Evolutionary conservation across 2,329 filamentous ascomycete genomes (phyloP), one percentile per base, ranked within the genome.

Genomic region (Neofusicoccum sp.): DNA sequence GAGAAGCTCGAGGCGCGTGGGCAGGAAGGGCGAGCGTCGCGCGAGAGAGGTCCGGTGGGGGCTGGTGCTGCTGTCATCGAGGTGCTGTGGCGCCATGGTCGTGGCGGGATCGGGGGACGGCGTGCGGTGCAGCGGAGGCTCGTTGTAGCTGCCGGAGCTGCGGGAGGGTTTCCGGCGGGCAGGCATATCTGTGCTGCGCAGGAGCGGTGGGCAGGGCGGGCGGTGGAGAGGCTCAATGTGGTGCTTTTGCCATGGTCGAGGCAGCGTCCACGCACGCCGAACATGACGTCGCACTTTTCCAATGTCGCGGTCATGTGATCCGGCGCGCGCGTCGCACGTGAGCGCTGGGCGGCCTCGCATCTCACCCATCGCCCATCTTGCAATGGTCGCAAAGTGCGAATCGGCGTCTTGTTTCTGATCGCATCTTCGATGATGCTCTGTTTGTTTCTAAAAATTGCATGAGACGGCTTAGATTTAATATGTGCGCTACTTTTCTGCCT

Each of bases 1-100:
- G 62, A 85, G 70, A 29, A 83, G 78, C 73, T 96, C 91, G 71
- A 89, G 81, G 7, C 84, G 81, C 2, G 90, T 92, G 4, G 90
- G 91, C 2, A 92, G 81, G 76, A 85, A 87, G 2, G 90, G 89
- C 39, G 82, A 80, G 64, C 73, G 74, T 6, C 69, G 65, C n/a
- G 68, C 67, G 22, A 69, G 67, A 22, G 69, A 67, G 14, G 68
- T 72, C 31, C 66, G 66, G 62, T 60, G 62, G 28, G 50, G 60
- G 43, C 61, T 58, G 43, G 48, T 59, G 50, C 41, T 52, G 54
- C 50, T 45, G 45, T 59, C 31, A 29, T 62, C 22, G 22, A 22
- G 22, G 22, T 22, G 22, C 22, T 22, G 22, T 2, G 22, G 22
- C 22, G 22, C 58, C 58, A 52, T 61, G 31, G 47, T 31, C 9